Evolutionary conservation across 2,329 filamentous ascomycete species (phyloP), one percentile per base, ranked within the genome.

Genomic region (Dothistroma septosporum): DNA sequence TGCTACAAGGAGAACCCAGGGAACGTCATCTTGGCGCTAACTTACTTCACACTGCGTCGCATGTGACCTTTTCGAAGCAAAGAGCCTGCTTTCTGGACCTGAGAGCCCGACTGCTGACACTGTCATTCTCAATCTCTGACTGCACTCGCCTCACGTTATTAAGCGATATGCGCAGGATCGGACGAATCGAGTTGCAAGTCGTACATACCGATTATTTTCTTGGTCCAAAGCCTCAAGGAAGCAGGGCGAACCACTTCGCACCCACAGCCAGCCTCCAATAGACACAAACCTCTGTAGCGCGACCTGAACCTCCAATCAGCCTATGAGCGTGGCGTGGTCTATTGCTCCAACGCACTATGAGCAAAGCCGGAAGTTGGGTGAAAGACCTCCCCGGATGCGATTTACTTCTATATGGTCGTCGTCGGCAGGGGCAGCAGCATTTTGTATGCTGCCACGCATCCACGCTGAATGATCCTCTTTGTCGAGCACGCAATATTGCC

Each of bases 231-330:
- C 48, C n/a, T 7, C 48, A 31, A 52, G 24, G n/a, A 52, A 16
- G n/a, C 19, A 16, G 14, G 2, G 11, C 11, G 19, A 22, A 19
- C 11, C 48, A 6, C 24, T 28, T 32, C 28, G 16, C 48, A 52
- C 6, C 31, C 50, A 35, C 24, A 12, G 24, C 12, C 31, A 46
- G 44, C 53, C 49, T 62, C 57, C 59, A 58, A 61, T 62, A 53
- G 50, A 35, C n/a, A n/a, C n/a, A n/a, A n/a, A n/a, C n/a, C n/a
- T 41, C 48, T 47, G 59, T 56, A 60, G 57, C 53, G 33, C 46
- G 11, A 28, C 22, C 24, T 48, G 52, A 48, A 52, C 59, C 57
- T 65, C 61, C 64, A 64, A 62, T 65, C 61, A 57, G 64, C 57
- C 57, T 48, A 58, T 57, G 28, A 56, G 37, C 28, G 58, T 59